A percentile compares a stretch with the other conserved stretches of the same genome.
These are phyloP conservation scores for Protomyces macrosporus DNA, from an alignment of 1,139 yeast species.

Conservation along the genomic window DNA sequence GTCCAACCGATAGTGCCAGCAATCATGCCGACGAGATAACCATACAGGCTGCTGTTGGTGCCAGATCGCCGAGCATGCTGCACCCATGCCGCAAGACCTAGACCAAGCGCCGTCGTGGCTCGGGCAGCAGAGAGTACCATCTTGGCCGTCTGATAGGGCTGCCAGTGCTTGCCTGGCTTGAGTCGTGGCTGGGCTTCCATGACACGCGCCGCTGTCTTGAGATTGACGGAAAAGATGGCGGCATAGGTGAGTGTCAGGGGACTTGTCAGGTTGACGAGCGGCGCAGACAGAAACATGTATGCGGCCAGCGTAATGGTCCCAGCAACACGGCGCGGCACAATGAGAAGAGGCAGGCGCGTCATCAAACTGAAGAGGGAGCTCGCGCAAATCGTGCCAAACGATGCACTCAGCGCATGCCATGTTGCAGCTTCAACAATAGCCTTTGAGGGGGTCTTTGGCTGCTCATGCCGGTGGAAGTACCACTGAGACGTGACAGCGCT, in stretches of 20 bases:
- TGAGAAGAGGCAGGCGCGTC: slow-evolving; percentile 40
- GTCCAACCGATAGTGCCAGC: slow-evolving; percentile 45
- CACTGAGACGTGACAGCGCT: slow-evolving; percentile 35
- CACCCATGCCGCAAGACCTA: slow-evolving; percentile 44
- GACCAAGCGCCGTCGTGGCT: slow-evolving; percentile 39
- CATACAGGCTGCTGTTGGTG: slow-evolving; percentile 40
- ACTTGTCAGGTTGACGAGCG: slow-evolving; percentile 37
- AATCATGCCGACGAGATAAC: slow-evolving; percentile 42
- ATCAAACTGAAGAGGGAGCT: slow-evolving; percentile 39
- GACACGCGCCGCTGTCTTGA: slow-evolving; percentile 37
- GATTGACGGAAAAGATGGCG: slow-evolving; percentile 39
- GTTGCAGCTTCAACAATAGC: slow-evolving; percentile 35
- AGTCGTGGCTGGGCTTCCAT: slow-evolving; percentile 30
- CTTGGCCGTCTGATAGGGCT: slow-evolving; percentile 41
- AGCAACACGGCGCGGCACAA: slow-evolving; percentile 39
- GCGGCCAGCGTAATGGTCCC: slow-evolving; percentile 35
- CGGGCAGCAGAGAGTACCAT: slow-evolving; percentile 42
- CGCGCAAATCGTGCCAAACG: slow-evolving; percentile 42
- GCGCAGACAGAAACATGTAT: slow-evolving; percentile 36
- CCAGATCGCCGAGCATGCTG: slow-evolving; percentile 39
- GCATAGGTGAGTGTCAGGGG: slow-evolving; percentile 43
- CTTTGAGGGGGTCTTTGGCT: slow-evolving; percentile 34
- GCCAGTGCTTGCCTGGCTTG: slow-evolving; percentile 23
- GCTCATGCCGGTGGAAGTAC: slow-evolving; percentile 40
- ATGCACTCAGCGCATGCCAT: slow-evolving; percentile 35